phyloP scores from a whole-genome alignment of 345 rosid genomes.

The Geranium brycei region DNA sequence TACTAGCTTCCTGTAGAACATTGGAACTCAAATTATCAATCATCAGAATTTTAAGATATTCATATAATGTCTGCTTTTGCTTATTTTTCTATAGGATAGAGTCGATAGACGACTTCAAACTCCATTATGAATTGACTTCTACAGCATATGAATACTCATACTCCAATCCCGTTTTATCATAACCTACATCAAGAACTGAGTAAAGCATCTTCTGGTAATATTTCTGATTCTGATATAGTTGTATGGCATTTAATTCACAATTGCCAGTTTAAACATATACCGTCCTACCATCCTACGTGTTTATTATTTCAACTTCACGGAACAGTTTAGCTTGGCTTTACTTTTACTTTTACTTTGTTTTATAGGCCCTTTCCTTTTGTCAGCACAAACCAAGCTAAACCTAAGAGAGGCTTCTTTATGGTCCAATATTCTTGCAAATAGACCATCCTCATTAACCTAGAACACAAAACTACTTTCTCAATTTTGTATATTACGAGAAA shows the following conservation, averaged over 20 bases:
- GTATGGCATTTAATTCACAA: neutral
- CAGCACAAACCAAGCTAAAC: too few relatives aligned
- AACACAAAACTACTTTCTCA: too few relatives aligned
- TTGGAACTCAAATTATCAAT: neutral
- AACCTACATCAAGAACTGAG: neutral
- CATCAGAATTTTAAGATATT: neutral
- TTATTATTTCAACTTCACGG: too few relatives aligned
- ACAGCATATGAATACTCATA: too few relatives aligned
- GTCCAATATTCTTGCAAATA: too few relatives aligned
- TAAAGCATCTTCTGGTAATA: neutral
- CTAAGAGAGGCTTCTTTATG: too few relatives aligned
- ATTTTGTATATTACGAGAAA: neutral
- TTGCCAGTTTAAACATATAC: neutral
- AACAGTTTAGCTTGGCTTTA: neutral
- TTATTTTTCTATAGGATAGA: too few relatives aligned
- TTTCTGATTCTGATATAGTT: too few relatives aligned
- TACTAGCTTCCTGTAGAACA: conserved; percentile 80
- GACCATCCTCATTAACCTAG: neutral
- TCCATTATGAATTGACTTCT: too few relatives aligned
- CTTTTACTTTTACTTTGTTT: neutral
- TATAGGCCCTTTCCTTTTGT: too few relatives aligned
- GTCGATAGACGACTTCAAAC: too few relatives aligned
- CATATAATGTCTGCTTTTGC: too few relatives aligned
- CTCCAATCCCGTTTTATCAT: neutral
- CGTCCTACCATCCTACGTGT: neutral